These are phyloP conservation scores for Mycena albidolilacea DNA, from an alignment of 768 basidiomycete genomes.

Conservation along the genomic window DNA sequence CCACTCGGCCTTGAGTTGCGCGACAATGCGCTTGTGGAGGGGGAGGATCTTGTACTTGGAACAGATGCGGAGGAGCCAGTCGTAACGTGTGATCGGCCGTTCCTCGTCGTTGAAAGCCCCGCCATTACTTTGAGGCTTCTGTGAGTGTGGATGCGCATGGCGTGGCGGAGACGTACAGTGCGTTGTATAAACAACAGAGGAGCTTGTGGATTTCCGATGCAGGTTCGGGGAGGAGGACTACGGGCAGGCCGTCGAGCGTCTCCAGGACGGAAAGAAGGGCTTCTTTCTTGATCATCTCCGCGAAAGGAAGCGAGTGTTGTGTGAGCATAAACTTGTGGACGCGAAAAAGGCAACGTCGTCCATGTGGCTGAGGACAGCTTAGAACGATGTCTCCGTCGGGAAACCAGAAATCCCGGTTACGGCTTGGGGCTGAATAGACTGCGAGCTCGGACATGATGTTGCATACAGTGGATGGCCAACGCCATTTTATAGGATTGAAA, in stretches of 20 bases:
- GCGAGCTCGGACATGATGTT: not conserved
- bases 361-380: not conserved
- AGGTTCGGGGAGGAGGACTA: conserved; percentile 9
- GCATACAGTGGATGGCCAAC: no score
- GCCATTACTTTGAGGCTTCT: not conserved
- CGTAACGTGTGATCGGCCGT: conserved; percentile 15
- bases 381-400: conserved; percentile 18
- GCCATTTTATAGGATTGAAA: conserved; percentile 14
- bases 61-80: conserved; percentile 19
- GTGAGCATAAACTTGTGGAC: conserved; percentile 22
- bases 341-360: not conserved
- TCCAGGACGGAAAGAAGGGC: not conserved
- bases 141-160: not conserved
- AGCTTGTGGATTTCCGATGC: conserved; percentile 16
- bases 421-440: not conserved
- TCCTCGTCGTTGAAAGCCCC: not conserved
- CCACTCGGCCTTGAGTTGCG: conserved; percentile 15
- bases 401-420: conserved; percentile 7
- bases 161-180: not conserved
- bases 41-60: conserved; percentile 15
- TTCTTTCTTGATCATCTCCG: conserved; percentile 8
- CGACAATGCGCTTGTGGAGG: conserved; percentile 3
- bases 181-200: conserved; percentile 19
- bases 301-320: conserved; percentile 9
- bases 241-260: not conserved